Percentiles rank a stretch among this genome's conserved stretches.
phyloP scores from a whole-genome alignment of 2,329 filamentous ascomycete genomes.

The Exutisphaerella laricina region DNA sequence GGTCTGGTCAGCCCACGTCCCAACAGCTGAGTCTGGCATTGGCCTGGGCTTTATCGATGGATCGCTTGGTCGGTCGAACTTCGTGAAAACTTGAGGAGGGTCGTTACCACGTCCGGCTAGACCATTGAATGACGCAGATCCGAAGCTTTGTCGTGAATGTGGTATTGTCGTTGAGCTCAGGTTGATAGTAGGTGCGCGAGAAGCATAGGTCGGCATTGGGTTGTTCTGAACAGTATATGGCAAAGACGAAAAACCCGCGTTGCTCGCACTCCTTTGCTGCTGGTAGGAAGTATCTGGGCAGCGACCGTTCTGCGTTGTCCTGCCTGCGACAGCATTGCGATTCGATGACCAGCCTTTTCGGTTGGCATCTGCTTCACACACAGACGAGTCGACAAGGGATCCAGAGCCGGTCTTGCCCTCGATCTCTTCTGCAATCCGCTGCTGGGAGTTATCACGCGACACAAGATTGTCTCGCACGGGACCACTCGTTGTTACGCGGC shows the following conservation, averaged over 20 bases:
- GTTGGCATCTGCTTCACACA: constrained; percentile 57
- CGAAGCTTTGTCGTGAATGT: constrained; percentile 22
- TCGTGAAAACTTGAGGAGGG: constrained; percentile 33
- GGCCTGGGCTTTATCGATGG: constrained; percentile 20
- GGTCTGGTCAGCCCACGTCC: constrained; percentile 20
- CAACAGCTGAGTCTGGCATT: constrained; percentile 21
- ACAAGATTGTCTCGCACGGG: constrained; percentile 23
- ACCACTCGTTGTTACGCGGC: constrained; percentile 17
- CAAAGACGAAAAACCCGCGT: constrained; percentile 32
- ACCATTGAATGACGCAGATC: constrained; percentile 18
- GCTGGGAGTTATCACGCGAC: constrained; percentile 20
- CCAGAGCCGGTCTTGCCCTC: constrained; percentile 62
- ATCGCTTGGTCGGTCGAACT: constrained; percentile 29
- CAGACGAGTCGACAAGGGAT: constrained; percentile 62
- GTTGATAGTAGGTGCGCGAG: constrained; percentile 23
- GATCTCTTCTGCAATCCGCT: constrained; percentile 32
- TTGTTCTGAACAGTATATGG: constrained; percentile 30
- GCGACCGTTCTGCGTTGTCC: constrained; percentile 31
- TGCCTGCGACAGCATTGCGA: constrained; percentile 11
- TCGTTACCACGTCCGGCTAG: constrained; percentile 19
- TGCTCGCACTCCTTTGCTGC: constrained; percentile 36
- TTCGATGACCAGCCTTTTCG: constrained; percentile 42
- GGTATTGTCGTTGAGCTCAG: constrained; percentile 19
- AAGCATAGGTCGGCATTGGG: constrained; percentile 20
- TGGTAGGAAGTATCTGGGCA: constrained; percentile 35